phyloP scores from a whole-genome alignment of 495 filamentous ascomycete genomes.

The Annulohypoxylon maeteangense region DNA sequence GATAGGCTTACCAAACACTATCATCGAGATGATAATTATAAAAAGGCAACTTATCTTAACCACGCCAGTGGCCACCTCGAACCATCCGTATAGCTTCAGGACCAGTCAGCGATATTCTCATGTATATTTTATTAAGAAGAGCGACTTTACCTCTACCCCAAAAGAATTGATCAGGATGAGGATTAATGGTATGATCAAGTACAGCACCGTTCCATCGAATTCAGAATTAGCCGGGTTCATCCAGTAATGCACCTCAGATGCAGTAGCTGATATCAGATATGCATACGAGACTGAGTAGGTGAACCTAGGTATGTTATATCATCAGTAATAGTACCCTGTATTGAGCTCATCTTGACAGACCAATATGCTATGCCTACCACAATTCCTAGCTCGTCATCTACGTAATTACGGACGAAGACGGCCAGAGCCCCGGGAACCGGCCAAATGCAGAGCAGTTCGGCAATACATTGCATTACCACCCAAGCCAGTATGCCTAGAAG shows the following conservation, averaged over 20 bases:
- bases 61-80: conserved; percentile 38
- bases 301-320: conserved; percentile 50
- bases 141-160: conserved; percentile 30
- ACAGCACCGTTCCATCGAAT: conserved; percentile 34
- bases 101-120: background rate
- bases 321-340: conserved; percentile 3
- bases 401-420: conserved; percentile 60
- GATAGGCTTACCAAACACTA: conserved; percentile 24
- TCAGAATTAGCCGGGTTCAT: conserved; percentile 7
- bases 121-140: background rate
- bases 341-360: conserved; percentile 40
- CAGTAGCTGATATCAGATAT: conserved; percentile 53
- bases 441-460: conserved; percentile 61
- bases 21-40: conserved; percentile 32
- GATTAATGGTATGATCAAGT: conserved; percentile 35
- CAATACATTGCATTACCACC: conserved; percentile 61
- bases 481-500: conserved; percentile 54
- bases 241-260: conserved; percentile 54
- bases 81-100: conserved; percentile 41
- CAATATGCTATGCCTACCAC: conserved; percentile 61
- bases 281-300: conserved; percentile 57
- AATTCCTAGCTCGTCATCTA: conserved; percentile 60
- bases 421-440: conserved; percentile 60
- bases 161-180: conserved; percentile 37
- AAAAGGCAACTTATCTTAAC: conserved; percentile 37